Base-by-base conservation (phyloP, 2,329 filamentous ascomycete genomes). In the Alternaria sp. region DNA sequence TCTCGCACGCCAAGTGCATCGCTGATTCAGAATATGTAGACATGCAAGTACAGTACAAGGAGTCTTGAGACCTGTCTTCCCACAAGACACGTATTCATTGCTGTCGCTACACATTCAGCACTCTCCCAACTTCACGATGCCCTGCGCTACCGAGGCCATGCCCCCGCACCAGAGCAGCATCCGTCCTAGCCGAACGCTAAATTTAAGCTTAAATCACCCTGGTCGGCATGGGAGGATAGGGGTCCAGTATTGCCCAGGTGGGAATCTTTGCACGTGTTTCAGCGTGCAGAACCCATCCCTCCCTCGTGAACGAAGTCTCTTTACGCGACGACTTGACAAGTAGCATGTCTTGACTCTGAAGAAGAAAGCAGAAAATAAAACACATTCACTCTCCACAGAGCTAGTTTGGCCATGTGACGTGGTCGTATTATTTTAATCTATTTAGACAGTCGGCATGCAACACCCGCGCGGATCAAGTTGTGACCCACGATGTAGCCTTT, bases 191-290 rank as follows among this genome's bases (percentile, higher is more conserved):
- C 61, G 54, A 43, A 36, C 64, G 60, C 67, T 61, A 61, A 54
- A 57, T 67, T 70, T 67, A 70, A 70, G 62, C 63, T 64, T 70
- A 69, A 67, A 63, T 58, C 9, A 61, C 54, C 61, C 66, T 61
- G 52, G 46, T 32, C 46, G 50, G 13, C 61, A 64, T 60, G 52
- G 43, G n/a, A 23, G 50, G 13, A 60, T 57, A 61, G 54, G 57
- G 54, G 46, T 45, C 32, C 46, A 30, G 30, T 9, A 43, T 32
- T 32, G 15, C 36, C 36, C n/a, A 40, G 36, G 15, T 40, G 21
- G 40, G 12, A 43, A 36, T 44, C 25, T 21, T 40, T 46, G 21
- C 21, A 56, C 12, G 21, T 32, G 47, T 58, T 32, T 28, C 44
- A 32, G 30, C 17, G 23, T 46, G 40, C 32, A 25, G n/a, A 28